phyloP scores from a whole-genome alignment of 2,329 filamentous ascomycete species.

The Fusarium sp. region DNA sequence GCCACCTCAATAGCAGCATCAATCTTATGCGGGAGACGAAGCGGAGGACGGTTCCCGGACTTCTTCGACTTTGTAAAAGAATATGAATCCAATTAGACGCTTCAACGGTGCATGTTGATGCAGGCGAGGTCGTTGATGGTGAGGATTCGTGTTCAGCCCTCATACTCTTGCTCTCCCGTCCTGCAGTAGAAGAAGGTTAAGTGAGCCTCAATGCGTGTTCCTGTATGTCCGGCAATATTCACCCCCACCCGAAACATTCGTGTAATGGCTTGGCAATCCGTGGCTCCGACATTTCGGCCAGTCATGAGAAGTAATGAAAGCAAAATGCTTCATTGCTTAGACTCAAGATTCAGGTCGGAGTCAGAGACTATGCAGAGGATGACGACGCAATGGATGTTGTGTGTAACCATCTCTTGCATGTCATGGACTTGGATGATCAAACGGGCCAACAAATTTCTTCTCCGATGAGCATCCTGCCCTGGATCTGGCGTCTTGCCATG shows the following conservation, averaged over 20 bases:
- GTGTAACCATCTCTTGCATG: slow-evolving; percentile 14
- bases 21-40: neutral
- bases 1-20: neutral
- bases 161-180: slow-evolving; percentile 13
- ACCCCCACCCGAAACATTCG: neutral
- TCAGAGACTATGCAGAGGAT: slow-evolving; percentile 1
- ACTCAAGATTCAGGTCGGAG: slow-evolving; percentile 22
- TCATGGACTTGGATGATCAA: slow-evolving; percentile 1
- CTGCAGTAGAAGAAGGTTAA: slow-evolving; percentile 15
- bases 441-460: neutral
- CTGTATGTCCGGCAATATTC: slow-evolving; percentile 15
- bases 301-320: neutral
- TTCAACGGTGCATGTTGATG: slow-evolving; percentile 13
- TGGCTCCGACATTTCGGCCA: slow-evolving; percentile 2
- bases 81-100: neutral
- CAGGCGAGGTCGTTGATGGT: slow-evolving; percentile 16
- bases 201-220: slow-evolving; percentile 1
- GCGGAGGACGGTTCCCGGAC: neutral
- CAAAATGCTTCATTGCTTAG: neutral
- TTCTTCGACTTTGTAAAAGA: slow-evolving; percentile 5
- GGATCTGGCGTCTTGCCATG: slow-evolving; percentile 5
- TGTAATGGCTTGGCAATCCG: slow-evolving; percentile 9
- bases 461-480: slow-evolving; percentile 15
- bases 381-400: slow-evolving; percentile 10
- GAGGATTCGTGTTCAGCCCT: slow-evolving; percentile 38